These are phyloP conservation scores for Metschnikowia orientalis DNA, from an alignment of 805 yeast genomes.

Conservation along the genomic window DNA sequence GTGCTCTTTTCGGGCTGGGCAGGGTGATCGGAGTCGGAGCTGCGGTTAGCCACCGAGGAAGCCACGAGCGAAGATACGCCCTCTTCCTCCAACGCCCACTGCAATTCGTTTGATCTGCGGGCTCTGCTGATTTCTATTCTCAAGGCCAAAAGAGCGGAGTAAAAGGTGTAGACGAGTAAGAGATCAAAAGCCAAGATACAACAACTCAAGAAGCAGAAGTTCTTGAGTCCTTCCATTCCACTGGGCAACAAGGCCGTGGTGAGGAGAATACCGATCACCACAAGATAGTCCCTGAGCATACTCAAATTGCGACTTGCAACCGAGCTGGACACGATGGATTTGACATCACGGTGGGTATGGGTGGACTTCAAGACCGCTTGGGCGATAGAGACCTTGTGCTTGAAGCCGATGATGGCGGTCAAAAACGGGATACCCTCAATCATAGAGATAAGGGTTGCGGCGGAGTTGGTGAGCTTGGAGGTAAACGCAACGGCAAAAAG, in stretches of 20 bases:
- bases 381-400: constrained; percentile 74
- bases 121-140: constrained; percentile 86
- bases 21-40: constrained; percentile 27
- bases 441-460: constrained; percentile 67
- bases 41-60: constrained; percentile 52
- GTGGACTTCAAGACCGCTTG: constrained; percentile 47
- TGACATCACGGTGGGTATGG: constrained; percentile 35
- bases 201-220: constrained; percentile 73
- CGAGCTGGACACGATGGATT: constrained; percentile 40
- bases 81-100: constrained; percentile 85
- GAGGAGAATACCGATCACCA: constrained; percentile 66
- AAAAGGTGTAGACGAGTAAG: constrained; percentile 72
- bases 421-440: constrained; percentile 92
- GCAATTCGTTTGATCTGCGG: constrained; percentile 72
- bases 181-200: constrained; percentile 69
- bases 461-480: constrained; percentile 49
- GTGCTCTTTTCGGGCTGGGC: constrained; percentile 24
- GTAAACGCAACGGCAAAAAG: constrained; percentile 66
- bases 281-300: constrained; percentile 68
- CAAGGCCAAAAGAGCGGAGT: constrained; percentile 74
- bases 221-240: constrained; percentile 67
- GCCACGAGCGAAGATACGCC: constrained; percentile 78
- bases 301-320: constrained; percentile 42
- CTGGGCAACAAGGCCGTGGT: constrained; percentile 63
- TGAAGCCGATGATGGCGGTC: constrained; percentile 89